phyloP scores from a whole-genome alignment of 352 stramenopile genomes.

The Phytophthora ohioensis region DNA sequence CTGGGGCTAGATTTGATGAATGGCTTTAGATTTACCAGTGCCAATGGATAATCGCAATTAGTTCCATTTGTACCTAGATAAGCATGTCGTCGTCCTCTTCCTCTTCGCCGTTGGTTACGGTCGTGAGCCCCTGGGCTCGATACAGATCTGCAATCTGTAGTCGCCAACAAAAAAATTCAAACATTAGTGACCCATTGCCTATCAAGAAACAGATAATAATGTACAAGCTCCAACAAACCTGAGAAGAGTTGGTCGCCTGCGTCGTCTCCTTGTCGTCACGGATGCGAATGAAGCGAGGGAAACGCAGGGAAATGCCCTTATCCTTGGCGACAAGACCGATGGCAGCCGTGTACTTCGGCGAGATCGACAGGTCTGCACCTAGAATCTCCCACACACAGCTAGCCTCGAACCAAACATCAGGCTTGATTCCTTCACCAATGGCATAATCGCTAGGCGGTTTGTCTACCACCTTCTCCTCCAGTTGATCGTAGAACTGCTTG shows the following conservation, averaged over 20 bases:
- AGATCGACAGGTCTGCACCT: conserved; percentile 98
- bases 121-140: conserved; percentile 77
- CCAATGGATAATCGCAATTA: conserved; percentile 13
- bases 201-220: not conserved
- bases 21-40: conserved; percentile 26
- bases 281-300: conserved; percentile 98
- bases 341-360: conserved; percentile 97
- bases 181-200: conserved; percentile 4
- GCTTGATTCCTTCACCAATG: conserved; percentile 89
- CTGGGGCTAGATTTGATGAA: conserved; percentile 5
- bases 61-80: conserved; percentile 57
- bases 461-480: conserved; percentile 85
- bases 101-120: conserved; percentile 63
- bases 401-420: conserved; percentile 97
- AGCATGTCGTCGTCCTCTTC: conserved; percentile 85
- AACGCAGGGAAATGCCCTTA: conserved; percentile 98
- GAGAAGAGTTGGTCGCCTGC: conserved; percentile 95
- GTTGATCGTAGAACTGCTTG: conserved; percentile 89
- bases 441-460: conserved; percentile 93
- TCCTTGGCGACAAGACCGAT: conserved; percentile 91
- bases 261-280: conserved; percentile 98
- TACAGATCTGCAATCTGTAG: conserved; percentile 87
- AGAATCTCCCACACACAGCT: conserved; percentile 99
- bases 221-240: conserved; percentile 74
- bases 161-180: not conserved